Conservation (phyloP, 108 stramenopile genomes). For the Heterococcus sp. region DNA sequence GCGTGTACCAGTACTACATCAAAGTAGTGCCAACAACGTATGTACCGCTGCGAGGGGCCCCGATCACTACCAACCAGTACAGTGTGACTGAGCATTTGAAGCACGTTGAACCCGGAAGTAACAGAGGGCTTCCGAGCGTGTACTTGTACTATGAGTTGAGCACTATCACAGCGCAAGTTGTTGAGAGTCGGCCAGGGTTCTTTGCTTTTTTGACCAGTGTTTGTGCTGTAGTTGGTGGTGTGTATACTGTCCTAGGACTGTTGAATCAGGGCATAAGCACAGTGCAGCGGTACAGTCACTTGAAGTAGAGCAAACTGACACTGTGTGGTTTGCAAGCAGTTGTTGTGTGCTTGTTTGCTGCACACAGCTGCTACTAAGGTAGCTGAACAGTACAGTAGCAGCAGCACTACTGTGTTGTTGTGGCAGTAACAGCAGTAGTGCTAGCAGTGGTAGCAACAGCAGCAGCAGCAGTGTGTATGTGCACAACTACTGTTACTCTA, state of each 20-base stretch:
- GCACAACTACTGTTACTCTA: no score
- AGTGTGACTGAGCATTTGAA: slow-evolving; percentile 91
- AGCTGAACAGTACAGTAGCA: no score
- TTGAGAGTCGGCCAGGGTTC: slow-evolving; percentile 78
- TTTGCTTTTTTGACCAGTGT: slow-evolving; percentile 47
- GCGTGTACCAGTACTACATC: slow-evolving; percentile 82
- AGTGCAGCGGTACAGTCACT: no score
- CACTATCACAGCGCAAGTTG: slow-evolving; percentile 83
- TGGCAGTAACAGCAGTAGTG: no score
- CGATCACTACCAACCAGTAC: slow-evolving; percentile 84
- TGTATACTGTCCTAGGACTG: slow-evolving; percentile 41
- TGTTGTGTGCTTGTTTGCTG: no score
- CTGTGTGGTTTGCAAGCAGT: no score
- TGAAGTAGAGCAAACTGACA: no score
- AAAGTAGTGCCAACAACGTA: slow-evolving; percentile 92
- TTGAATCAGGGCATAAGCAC: slow-evolving; percentile 14
- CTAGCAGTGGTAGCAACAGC: no score
- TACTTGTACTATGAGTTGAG: slow-evolving; percentile 95
- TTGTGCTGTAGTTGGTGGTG: slow-evolving; percentile 58
- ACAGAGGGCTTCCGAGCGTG: slow-evolving; percentile 84
- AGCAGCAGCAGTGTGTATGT: no score
- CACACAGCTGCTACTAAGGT: no score
- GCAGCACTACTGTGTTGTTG: no score
- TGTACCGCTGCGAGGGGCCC: slow-evolving; percentile 68
- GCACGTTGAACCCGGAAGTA: slow-evolving; percentile 80